Conservation (phyloP, 257 asterid species). For the Nicotiana knightiana region DNA sequence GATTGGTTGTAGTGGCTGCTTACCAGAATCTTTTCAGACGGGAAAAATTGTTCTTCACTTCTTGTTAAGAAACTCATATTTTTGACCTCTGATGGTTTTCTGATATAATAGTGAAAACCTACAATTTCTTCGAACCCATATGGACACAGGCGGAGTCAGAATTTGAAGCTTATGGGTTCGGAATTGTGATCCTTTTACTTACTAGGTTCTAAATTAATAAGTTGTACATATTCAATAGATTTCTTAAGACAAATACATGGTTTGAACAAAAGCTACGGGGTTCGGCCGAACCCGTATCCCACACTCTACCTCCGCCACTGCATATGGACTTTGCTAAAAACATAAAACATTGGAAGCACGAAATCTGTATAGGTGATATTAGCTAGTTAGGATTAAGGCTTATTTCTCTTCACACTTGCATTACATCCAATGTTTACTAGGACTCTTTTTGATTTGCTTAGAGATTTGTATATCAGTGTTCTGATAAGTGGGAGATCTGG, state of each 20-base stretch:
- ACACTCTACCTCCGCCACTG: no score
- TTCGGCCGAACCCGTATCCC: no score
- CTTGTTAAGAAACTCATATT: not conserved
- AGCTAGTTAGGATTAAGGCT: not conserved
- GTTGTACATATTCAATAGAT: no score
- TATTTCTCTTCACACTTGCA: not conserved
- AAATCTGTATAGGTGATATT: not conserved
- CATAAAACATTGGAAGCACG: not conserved
- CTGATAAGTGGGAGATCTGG: not conserved
- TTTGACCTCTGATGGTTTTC: not conserved
- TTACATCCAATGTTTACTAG: not conserved
- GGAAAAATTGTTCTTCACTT: not conserved
- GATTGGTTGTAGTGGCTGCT: conserved; percentile 4
- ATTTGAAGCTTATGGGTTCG: no score
- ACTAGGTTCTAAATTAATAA: no score
- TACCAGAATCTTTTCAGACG: not conserved
- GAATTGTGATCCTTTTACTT: no score
- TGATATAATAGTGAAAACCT: not conserved
- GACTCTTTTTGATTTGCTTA: not conserved
- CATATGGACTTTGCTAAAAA: not conserved
- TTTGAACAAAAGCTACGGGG: no score
- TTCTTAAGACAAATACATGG: no score
- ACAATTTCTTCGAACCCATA: not conserved
- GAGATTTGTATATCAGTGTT: not conserved
- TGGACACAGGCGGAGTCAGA: not conserved